These are phyloP conservation scores for Rubroshorea leprosula DNA, from an alignment of 345 rosid species.

Conservation along the genomic window DNA sequence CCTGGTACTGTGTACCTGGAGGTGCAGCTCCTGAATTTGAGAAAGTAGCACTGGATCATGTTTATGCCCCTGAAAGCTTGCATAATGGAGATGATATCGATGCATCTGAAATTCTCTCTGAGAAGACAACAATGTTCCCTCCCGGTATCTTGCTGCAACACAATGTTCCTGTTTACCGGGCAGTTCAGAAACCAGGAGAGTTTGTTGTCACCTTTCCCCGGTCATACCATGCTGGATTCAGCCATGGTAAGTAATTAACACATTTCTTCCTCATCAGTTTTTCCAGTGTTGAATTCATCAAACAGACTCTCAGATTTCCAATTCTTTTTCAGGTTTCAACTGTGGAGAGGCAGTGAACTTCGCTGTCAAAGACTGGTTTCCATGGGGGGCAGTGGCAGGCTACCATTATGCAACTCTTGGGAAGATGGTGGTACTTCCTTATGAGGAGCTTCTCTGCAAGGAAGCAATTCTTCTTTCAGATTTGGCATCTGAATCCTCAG, in stretches of 20 bases:
- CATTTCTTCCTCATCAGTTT: neutral
- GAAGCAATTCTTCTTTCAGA: constrained; percentile 43
- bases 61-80: constrained; percentile 33
- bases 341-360: constrained; percentile 70
- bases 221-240: constrained; percentile 67
- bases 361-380: constrained; percentile 59
- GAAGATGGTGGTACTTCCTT: constrained; percentile 40
- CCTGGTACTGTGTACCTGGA: constrained; percentile 69
- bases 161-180: constrained; percentile 51
- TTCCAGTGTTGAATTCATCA: neutral
- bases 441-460: constrained; percentile 56
- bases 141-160: constrained; percentile 47
- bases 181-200: constrained; percentile 62
- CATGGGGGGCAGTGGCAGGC: constrained; percentile 54
- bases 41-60: constrained; percentile 41
- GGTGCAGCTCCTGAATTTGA: constrained; percentile 44
- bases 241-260: constrained; percentile 35
- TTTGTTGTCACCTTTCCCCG: constrained; percentile 58
- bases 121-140: constrained; percentile 60
- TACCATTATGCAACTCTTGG: constrained; percentile 41
- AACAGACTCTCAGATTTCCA: neutral
- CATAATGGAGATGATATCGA: constrained; percentile 38
- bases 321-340: constrained; percentile 37
- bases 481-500: constrained; percentile 15
- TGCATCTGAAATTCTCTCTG: constrained; percentile 42